A percentile compares a stretch with the other conserved stretches of the same genome.
Conservation (phyloP, 306 rosid genomes). For the Sesbania bispinosa region DNA sequence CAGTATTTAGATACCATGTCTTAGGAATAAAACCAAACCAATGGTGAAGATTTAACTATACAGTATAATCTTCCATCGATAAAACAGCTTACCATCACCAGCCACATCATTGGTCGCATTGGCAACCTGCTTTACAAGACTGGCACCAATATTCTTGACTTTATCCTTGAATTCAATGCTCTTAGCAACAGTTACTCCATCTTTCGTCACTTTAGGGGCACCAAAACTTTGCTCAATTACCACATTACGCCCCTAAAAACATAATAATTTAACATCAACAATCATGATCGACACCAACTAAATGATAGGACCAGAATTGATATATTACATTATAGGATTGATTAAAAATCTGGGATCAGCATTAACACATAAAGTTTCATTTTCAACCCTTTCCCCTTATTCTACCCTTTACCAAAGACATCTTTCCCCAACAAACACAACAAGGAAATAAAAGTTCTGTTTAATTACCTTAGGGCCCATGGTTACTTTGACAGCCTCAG, state of each 20-base stretch:
- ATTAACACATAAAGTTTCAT: neutral
- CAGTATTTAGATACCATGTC: neutral
- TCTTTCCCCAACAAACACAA: neutral
- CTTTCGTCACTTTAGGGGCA: conserved; percentile 96
- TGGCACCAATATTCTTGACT: conserved; percentile 87
- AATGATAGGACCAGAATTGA: neutral
- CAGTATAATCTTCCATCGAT: neutral
- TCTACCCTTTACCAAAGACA: neutral
- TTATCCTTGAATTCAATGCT: conserved; percentile 93
- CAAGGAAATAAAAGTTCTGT: neutral
- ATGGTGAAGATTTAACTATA: neutral
- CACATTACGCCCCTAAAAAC: conserved; percentile 81
- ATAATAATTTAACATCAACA: conserved; percentile 3
- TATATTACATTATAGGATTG: neutral
- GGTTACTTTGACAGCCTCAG: conserved; percentile 93
- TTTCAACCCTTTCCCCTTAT: neutral
- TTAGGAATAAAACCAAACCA: neutral
- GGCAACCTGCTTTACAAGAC: conserved; percentile 98
- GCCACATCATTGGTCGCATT: conserved; percentile 95
- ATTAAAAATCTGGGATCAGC: neutral
- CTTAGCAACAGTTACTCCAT: conserved; percentile 97
- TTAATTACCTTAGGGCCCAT: conserved; percentile 92
- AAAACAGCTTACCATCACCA: conserved; percentile 74
- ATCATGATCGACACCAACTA: neutral
- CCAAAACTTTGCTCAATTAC: conserved; percentile 95